These are phyloP conservation scores for Psilocybe subaeruginosa DNA, from an alignment of 768 basidiomycete genomes.

Conservation along the genomic window DNA sequence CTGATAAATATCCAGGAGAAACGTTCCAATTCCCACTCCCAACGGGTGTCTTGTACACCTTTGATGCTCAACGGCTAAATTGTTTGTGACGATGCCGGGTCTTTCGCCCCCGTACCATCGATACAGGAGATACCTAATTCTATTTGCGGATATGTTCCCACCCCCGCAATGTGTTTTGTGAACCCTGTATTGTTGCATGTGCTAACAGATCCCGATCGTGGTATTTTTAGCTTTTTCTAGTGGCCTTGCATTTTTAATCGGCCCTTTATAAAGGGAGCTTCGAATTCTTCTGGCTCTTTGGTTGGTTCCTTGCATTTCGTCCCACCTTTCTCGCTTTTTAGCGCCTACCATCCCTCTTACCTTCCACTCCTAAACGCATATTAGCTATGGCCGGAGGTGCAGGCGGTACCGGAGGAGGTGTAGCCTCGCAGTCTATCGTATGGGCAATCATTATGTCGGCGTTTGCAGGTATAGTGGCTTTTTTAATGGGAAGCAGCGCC, in stretches of 20 bases:
- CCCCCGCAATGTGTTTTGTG: conserved; percentile 10
- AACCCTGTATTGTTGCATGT: conserved; percentile 9
- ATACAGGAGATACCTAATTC: neutral
- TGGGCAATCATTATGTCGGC: conserved; percentile 42
- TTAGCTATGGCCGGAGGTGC: conserved; percentile 33
- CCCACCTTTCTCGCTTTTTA: conserved; percentile 11
- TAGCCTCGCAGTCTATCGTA: conserved; percentile 29
- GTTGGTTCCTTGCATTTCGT: conserved; percentile 7
- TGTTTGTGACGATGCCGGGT: neutral
- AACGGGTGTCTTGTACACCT: neutral
- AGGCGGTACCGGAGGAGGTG: conserved; percentile 33
- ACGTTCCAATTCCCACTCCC: neutral
- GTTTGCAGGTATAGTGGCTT: conserved; percentile 30
- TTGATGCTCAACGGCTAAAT: neutral
- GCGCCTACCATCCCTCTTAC: conserved; percentile 6
- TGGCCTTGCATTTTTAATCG: conserved; percentile 1
- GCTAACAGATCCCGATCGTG: neutral
- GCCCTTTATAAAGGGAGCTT: conserved; percentile 13
- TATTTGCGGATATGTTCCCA: conserved; percentile 9
- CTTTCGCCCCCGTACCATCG: neutral
- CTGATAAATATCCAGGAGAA: too few relatives aligned
- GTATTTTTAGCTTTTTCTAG: conserved; percentile 8
- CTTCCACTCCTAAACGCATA: neutral
- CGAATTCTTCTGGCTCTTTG: conserved; percentile 6
- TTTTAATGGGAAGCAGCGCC: neutral